Percentiles rank a stretch among this genome's conserved stretches.
phyloP scores from a whole-genome alignment of 495 filamentous ascomycete genomes.

The Penicillium samsonianum region DNA sequence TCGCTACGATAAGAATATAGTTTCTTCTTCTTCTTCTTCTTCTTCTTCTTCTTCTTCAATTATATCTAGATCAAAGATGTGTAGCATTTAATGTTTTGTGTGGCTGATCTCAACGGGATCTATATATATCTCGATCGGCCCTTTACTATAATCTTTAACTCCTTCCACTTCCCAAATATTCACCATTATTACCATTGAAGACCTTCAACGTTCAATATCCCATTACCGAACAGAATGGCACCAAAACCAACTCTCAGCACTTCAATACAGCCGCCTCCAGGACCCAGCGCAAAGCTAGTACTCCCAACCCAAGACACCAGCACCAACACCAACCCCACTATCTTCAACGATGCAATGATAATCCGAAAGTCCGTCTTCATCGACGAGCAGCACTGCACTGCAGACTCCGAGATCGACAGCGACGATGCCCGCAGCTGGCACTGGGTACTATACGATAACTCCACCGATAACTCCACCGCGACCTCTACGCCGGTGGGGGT shows the following conservation, averaged over 20 bases:
- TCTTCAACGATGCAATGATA: slow-evolving; percentile 75
- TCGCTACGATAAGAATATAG: not conserved
- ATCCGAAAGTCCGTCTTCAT: slow-evolving; percentile 80
- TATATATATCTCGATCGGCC: not conserved
- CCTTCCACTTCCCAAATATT: not conserved
- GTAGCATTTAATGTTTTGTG: not conserved
- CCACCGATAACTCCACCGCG: too few species aligned
- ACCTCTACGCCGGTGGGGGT: slow-evolving; percentile 56
- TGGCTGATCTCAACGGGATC: not conserved
- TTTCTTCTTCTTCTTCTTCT: not conserved
- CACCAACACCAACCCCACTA: slow-evolving; percentile 47
- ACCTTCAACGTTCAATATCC: not conserved
- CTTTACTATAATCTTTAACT: not conserved
- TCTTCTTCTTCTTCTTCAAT: not conserved
- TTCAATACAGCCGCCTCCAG: slow-evolving; percentile 29
- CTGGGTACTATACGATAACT: slow-evolving; percentile 67
- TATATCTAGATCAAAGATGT: not conserved
- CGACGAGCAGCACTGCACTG: slow-evolving; percentile 67
- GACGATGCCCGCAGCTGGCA: slow-evolving; percentile 80
- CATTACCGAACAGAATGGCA: slow-evolving; percentile 2
- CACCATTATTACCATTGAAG: slow-evolving; percentile 6
- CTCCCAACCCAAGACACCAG: slow-evolving; percentile 19
- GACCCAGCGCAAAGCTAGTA: slow-evolving; percentile 16
- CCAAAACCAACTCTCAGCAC: slow-evolving; percentile 17
- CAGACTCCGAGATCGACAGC: slow-evolving; percentile 71